Evolutionary conservation across 257 asterid species (phyloP).

Genomic region (Plantago elongata): DNA sequence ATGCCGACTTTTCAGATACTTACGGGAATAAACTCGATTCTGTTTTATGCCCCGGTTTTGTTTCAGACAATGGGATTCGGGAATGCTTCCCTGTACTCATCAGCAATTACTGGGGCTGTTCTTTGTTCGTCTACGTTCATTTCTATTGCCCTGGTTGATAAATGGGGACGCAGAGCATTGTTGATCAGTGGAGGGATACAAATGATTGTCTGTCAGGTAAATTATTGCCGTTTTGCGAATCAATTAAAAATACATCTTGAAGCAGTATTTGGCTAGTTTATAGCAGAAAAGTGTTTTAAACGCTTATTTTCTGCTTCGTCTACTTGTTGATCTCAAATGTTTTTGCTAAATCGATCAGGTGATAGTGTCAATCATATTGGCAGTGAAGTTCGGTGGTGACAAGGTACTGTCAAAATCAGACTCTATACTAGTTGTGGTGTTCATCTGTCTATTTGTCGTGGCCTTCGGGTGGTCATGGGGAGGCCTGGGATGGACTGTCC

Average conservation of each 20-base stretch:
- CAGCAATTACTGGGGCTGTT: conserved; percentile 81
- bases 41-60: conserved; percentile 81
- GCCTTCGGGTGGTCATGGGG: conserved; percentile 98
- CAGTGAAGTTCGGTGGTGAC: conserved; percentile 50
- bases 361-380: conserved; percentile 51
- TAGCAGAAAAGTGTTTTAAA: too few relatives aligned
- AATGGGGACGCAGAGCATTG: conserved; percentile 55
- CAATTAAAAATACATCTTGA: too few relatives aligned
- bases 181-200: conserved; percentile 70
- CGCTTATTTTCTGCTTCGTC: too few relatives aligned
- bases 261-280: too few relatives aligned
- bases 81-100: conserved; percentile 59
- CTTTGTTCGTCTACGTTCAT: conserved; percentile 62
- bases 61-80: conserved; percentile 75
- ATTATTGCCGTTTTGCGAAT: too few relatives aligned
- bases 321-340: too few relatives aligned
- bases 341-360: conserved; percentile 47
- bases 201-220: conserved; percentile 66
- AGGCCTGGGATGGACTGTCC: conserved; percentile 87
- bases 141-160: conserved; percentile 69
- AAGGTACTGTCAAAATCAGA: conserved; percentile 49
- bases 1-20: too few relatives aligned
- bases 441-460: conserved; percentile 62
- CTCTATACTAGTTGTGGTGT: conserved; percentile 54
- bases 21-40: conserved; percentile 76